Percentiles rank a stretch among this genome's conserved stretches.
These are phyloP conservation scores for Citrus maxima DNA, from an alignment of 345 rosid species.

Conservation along the genomic window DNA sequence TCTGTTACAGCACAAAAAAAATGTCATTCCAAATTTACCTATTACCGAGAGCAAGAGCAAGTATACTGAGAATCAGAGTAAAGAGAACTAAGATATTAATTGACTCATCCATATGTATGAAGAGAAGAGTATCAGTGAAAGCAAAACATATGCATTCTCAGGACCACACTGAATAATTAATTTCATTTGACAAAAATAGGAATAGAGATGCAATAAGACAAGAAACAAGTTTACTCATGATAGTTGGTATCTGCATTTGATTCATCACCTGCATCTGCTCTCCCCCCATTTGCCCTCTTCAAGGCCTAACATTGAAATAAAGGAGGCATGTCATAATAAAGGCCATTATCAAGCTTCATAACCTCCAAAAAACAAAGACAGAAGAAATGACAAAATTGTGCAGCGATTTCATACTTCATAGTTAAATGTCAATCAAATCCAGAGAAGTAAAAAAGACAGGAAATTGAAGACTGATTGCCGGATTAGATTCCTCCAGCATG, in stretches of 20 bases:
- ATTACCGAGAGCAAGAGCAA: background rate
- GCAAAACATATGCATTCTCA: background rate
- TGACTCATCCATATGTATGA: background rate
- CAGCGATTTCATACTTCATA: background rate
- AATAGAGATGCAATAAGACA: constrained; percentile 2
- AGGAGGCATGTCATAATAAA: background rate
- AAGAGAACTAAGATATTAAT: background rate
- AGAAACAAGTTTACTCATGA: constrained; percentile 17
- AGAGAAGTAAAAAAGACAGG: background rate
- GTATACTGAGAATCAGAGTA: background rate
- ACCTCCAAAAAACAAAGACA: background rate
- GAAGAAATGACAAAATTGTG: background rate
- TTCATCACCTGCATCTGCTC: constrained; percentile 7
- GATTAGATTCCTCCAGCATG: constrained; percentile 8
- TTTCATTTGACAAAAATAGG: background rate
- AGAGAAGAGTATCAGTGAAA: background rate
- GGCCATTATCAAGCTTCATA: background rate
- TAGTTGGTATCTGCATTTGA: background rate
- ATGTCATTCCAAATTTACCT: background rate
- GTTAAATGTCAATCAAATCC: background rate
- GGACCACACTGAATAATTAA: background rate
- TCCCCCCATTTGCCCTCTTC: constrained; percentile 3
- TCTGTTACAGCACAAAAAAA: constrained; percentile 15
- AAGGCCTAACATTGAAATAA: background rate
- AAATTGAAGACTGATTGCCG: constrained; percentile 12